Evolutionary conservation across 768 basidiomycete genomes (phyloP), one percentile per base, ranked within the genome.

Genomic region (Termitomyces sp.): DNA sequence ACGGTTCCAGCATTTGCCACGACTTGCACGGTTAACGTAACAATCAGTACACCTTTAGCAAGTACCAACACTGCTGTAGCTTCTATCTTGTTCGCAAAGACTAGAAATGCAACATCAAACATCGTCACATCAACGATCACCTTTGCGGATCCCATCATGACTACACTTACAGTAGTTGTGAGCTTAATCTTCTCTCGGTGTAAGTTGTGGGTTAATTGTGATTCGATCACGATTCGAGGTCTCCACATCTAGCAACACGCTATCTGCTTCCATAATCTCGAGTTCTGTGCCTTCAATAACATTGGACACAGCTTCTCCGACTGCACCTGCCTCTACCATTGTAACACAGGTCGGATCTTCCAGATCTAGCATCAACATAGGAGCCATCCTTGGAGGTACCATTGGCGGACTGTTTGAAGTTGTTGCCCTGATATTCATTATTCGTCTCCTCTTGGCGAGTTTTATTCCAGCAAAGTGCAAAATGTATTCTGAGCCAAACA

Each of bases 351-450:
- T 63, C 12, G 7, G 47, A 6, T 31, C 55, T 34, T n/a, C 56
- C 13, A 49, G 57, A 16, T 57, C 62, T 48, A 49, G 60, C 18
- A 56, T 60, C 28, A 68, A 65, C 29, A 29, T 29, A 3, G 29
- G 29, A 29, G 6, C 29, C 29, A 29, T 29, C 6, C 4, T 29
- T 29, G 29, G 29, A 29, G 6, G 29, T 6, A 29, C 6, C 6
- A 29, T 6, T 6, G 6, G 29, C 29, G 6, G 6, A 29, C 29
- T 29, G 29, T 6, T 29, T 29, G 29, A 6, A 29, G 29, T 6
- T 29, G 29, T 29, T 3, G 29, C 29, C 29, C 29, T 29, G 29
- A 29, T 29, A 29, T 29, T 29, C 29, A 29, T 29, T 3, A 29
- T 29, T 29, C 6, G 29, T 29, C 6, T 3, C 29, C 29, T 6